These are phyloP conservation scores for Boletus coccyginus DNA, from an alignment of 768 basidiomycete genomes.

Conservation along the genomic window DNA sequence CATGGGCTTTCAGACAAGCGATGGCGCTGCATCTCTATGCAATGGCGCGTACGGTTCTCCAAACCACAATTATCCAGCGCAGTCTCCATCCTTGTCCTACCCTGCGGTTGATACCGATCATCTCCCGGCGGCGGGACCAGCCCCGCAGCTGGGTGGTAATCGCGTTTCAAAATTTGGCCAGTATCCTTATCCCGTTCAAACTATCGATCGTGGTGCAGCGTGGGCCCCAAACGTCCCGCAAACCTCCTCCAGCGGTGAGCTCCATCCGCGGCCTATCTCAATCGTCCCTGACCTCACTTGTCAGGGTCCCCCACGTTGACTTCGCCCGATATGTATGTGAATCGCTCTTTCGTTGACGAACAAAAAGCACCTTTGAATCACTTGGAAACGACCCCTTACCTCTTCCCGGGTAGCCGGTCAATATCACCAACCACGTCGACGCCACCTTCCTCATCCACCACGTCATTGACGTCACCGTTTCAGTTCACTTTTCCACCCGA, in stretches of 20 bases:
- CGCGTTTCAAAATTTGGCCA: conserved; percentile 53
- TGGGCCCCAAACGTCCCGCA: conserved; percentile 32
- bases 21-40: conserved; percentile 44
- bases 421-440: conserved; percentile 68
- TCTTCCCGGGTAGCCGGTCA: conserved; percentile 66
- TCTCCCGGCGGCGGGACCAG: conserved; percentile 19
- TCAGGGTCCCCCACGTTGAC: conserved; percentile 56
- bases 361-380: conserved; percentile 51
- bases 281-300: conserved; percentile 36
- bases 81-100: conserved; percentile 48
- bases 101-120: conserved; percentile 33
- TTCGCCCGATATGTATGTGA: conserved; percentile 45
- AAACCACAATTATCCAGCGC: conserved; percentile 39
- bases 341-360: conserved; percentile 51
- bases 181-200: conserved; percentile 43
- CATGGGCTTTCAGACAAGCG: conserved; percentile 48
- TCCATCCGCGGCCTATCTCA: conserved; percentile 27
- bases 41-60: conserved; percentile 44
- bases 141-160: conserved; percentile 36
- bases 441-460: conserved; percentile 55
- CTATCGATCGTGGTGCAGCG: conserved; percentile 29
- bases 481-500: conserved; percentile 62
- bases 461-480: conserved; percentile 64
- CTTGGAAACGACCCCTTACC: conserved; percentile 55
- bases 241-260: conserved; percentile 31